Evolutionary conservation across 371 early-diverging fungal species (phyloP), one percentile per base, ranked within the genome.

Genomic region (Mucor velutinosus): DNA sequence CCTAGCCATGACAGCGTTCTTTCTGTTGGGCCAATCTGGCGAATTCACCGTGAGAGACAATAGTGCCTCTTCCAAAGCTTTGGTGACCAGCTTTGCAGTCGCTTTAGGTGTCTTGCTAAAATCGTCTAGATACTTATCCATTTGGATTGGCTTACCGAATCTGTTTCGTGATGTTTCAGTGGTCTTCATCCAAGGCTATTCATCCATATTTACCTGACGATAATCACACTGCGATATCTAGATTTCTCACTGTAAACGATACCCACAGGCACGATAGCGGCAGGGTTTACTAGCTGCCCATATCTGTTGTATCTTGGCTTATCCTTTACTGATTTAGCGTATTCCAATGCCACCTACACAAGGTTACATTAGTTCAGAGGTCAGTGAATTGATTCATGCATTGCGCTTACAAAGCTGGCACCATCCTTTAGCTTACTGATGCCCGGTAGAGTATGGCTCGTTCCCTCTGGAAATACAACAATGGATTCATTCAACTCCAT

Each of bases 391-490:
- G n/a, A 12, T 51, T 51, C 51, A 51, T 32, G 41, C 11, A 59
- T 62, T 23, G n/a, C 14, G 45, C 63, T 53, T 62, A 69, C 69
- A 65, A 69, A 73, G 12, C 60, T 60, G 14, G 66, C 55, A 7
- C 74, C 74, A 51, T 73, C 67, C 30, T 62, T 73, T n/a, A 73
- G 41, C 35, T 61, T 56, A 35, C 66, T 56, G 6, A 73, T 37
- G 17, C 58, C 30, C 2, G 74, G 63, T 29, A 73, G 29, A 32
- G 74, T 70, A 62, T 73, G 70, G 35, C 66, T 66, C 5, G 65
- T 73, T 55, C 79, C 79, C 59, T 79, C 79, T 25, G 79, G 79
- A 64, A 79, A 79, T 17, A 76, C 37, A 4, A 64, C 75, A 21
- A 79, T 67, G 14, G 74, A 60, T 53, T 73, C 79, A 21, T 71